These are phyloP conservation scores for Hypomyces perniciosus DNA, from an alignment of 2,329 filamentous ascomycete species.

Conservation along the genomic window DNA sequence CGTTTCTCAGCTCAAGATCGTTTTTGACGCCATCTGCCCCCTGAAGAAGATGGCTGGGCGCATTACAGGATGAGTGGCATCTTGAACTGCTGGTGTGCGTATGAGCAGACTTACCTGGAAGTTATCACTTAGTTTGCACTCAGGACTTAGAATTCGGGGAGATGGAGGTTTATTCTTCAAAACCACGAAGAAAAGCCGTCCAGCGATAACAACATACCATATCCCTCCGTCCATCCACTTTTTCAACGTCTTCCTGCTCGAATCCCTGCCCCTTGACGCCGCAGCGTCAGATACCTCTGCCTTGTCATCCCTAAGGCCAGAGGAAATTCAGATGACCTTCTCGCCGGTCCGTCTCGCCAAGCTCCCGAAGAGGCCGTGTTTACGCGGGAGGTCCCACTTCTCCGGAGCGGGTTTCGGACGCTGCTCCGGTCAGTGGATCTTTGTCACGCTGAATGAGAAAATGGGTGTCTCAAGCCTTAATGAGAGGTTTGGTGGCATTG, in stretches of 20 bases:
- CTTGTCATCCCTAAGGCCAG: constrained; percentile 33
- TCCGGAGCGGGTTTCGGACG: constrained; percentile 29
- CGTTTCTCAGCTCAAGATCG: too few relatives aligned
- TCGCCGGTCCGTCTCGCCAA: constrained; percentile 20
- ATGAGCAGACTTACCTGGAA: too few relatives aligned
- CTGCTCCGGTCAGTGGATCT: constrained; percentile 31
- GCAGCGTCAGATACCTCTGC: constrained; percentile 16
- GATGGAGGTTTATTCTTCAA: too few relatives aligned
- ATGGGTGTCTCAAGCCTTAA: constrained; percentile 26
- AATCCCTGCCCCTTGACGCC: constrained; percentile 28
- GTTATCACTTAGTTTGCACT: too few relatives aligned
- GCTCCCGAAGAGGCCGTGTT: constrained; percentile 33
- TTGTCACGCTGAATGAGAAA: constrained; percentile 27
- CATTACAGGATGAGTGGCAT: too few relatives aligned
- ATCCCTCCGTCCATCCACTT: constrained; percentile 27
- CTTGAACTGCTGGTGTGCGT: too few relatives aligned
- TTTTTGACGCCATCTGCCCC: too few relatives aligned
- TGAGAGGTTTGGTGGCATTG: constrained; percentile 27
- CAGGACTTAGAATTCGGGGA: too few relatives aligned
- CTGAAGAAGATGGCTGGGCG: too few relatives aligned
- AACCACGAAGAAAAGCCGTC: too few relatives aligned
- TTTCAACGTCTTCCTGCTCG: constrained; percentile 29
- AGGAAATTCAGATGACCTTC: constrained; percentile 30
- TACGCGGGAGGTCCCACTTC: constrained; percentile 33
- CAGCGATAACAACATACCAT: constrained; percentile 22